These are phyloP conservation scores for Tolypocladium ophioglossoides DNA, from an alignment of 2,329 filamentous ascomycete species.

Conservation along the genomic window DNA sequence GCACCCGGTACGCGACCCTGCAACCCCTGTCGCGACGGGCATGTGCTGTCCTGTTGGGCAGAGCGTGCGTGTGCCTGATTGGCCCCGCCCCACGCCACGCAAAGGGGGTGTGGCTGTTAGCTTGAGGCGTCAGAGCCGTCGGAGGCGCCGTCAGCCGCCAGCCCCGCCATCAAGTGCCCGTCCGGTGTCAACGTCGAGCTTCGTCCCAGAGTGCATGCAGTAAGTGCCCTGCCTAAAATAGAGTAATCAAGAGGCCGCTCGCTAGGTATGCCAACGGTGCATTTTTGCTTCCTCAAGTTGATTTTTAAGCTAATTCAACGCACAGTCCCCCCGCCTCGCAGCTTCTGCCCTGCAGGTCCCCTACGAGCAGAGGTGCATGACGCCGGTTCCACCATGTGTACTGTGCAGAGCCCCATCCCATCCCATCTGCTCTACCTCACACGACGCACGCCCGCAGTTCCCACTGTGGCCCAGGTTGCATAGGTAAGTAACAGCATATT, in stretches of 20 bases:
- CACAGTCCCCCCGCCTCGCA: no score
- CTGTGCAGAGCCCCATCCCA: no score
- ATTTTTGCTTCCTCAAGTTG: no score
- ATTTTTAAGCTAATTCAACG: no score
- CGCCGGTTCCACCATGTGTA: background rate
- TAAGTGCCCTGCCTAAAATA: background rate
- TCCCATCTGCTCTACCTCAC: background rate
- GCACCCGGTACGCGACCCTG: background rate
- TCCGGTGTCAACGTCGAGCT: background rate
- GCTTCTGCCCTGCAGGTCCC: no score
- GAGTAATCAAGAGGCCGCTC: no score
- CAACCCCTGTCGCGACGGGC: conserved; percentile 21
- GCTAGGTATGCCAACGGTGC: no score
- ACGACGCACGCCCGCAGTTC: background rate
- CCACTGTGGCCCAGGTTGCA: background rate
- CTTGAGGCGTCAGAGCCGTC: background rate
- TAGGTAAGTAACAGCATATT: background rate
- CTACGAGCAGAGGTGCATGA: no score
- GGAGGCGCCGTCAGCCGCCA: no score
- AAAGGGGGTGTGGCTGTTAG: background rate
- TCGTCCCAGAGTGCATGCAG: background rate
- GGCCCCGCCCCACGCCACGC: background rate
- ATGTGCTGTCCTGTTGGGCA: conserved; percentile 9
- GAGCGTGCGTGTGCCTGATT: conserved; percentile 1
- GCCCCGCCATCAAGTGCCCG: background rate